Base-by-base conservation (phyloP, 2,329 filamentous ascomycete species). In the Chaetomium sp. region DNA sequence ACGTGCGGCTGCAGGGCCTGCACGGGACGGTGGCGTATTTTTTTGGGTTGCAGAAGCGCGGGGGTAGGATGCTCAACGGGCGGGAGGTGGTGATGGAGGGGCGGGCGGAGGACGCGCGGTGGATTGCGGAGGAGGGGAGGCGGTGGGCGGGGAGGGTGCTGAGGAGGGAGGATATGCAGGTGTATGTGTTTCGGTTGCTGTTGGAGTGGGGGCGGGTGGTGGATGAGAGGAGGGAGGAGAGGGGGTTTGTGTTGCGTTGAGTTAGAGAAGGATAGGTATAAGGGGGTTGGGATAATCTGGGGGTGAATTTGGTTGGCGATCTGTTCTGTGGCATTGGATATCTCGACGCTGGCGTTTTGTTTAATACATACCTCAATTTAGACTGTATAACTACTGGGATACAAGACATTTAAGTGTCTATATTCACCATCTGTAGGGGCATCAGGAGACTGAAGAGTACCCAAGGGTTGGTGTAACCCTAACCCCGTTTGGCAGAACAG, bases 11-110 rank as follows among this genome's bases (percentile, higher is more conserved):
- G 23, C 90, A 93, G 66, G 90, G 85, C 1, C 77, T 95, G 49
- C 92, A 90, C 79, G 87, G 86, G 67, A 91, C 88, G 0, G 76
- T 93, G 61, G 85, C 89, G 0, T 95, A 92, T 76, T 94, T 95
- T 72, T 79, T 82, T 4, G 90, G 67, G 3, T 25, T 68, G 7
- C 47, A 62, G 13, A 61, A 55, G 23, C 56, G 57, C 25, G 64
- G 57, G 6, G 78, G 82, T 63, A 77, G 74, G 7, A 75, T 71
- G 57, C 69, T 83, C 33, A 81, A 82, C 60, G 81, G 81, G 1
- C 76, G 78, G 42, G 73, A 79, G 10, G 78, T 82, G 60, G 73
- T 80, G 6, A 81, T 87, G 74, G 75, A 81, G 51, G 77, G 75
- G 4, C 81, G 84, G 65, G 72, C 76, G 57, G 75, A 79, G 12